Base-by-base conservation (phyloP, 75 land plant species). In the Ceratopteris richardii region DNA sequence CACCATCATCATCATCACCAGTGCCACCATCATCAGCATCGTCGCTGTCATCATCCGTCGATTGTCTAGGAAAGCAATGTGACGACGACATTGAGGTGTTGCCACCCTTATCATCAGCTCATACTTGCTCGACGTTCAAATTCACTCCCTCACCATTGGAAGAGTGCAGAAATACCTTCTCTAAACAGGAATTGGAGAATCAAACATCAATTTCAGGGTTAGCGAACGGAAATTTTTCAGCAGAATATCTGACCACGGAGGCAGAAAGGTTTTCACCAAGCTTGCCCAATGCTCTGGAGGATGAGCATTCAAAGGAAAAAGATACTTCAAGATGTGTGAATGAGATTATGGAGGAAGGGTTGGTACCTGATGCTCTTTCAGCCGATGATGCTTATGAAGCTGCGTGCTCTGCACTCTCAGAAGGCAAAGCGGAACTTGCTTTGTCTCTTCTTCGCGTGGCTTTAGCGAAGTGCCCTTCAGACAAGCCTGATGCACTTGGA, bases 381-480 rank as follows among this genome's bases (percentile, higher is more conserved):
- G 77, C 85, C 1, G 85, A 77, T 24, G 75, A 77, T 54, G 85
- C 80, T 19, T 82, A 71, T 54, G 77, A 50, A 58, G 74, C 80
- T 19, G 85, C 77, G 0, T 77, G 80, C 60, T 57, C 67, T 20
- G 74, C 80, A 4, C 72, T 82, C 44, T 61, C 85, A 25, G 71
- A 67, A 2, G 80, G 80, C 25, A 67, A 67, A 57, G 71, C 75
- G 1, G 80, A 70, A 21, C 69, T 63, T 18, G 81, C 85, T 44
- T 56, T 78, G 23, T 33, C 54, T 12, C 76, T 70, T 10, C 54
- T 83, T 25, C 64, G 63, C 11, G 18, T 64, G 30, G 66, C 82
- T 28, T 73, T 76, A 11, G 62, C 67, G 17, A 77, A 64, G 26
- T 83, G 82, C 57, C 82, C 81, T 5, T 78, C 81, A 40, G 72